Evolutionary conservation across 2,329 filamentous ascomycete genomes (phyloP).

Genomic region (Fusarium anthophilum): DNA sequence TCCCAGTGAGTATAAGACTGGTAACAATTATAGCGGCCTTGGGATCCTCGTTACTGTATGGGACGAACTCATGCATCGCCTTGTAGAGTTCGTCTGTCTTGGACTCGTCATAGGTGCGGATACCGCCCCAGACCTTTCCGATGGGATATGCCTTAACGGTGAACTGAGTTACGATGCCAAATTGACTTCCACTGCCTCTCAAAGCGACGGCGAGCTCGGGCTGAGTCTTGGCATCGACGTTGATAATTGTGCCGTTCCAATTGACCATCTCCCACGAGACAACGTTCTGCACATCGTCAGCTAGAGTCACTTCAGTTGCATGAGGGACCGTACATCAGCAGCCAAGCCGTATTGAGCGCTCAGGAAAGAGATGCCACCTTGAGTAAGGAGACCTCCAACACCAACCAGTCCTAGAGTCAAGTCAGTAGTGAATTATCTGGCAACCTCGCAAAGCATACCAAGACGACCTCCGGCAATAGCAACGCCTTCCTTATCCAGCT

Average conservation of each 20-base stretch:
- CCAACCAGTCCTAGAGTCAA: not conserved
- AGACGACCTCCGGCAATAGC: conserved; percentile 4
- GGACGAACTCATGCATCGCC: conserved; percentile 11
- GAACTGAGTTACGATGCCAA: conserved; percentile 7
- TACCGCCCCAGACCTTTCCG: conserved; percentile 11
- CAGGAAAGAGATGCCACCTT: conserved; percentile 17
- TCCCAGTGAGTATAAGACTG: not conserved
- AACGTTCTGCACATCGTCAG: not conserved
- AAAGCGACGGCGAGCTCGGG: conserved; percentile 14
- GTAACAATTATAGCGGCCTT: conserved; percentile 8
- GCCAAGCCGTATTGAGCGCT: conserved; percentile 22
- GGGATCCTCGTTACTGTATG: conserved; percentile 8
- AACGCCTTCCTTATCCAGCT: not conserved
- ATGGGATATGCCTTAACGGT: not conserved
- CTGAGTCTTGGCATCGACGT: not conserved
- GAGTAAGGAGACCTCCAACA: conserved; percentile 7
- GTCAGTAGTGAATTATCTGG: not conserved
- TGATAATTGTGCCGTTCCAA: conserved; percentile 12
- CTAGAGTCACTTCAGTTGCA: fast-evolving
- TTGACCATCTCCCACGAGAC: conserved; percentile 17
- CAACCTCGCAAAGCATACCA: not conserved
- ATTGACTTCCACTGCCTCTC: conserved; percentile 20
- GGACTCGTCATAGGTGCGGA: not conserved
- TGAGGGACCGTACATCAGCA: not conserved
- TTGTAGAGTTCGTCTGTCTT: conserved; percentile 15